Evolutionary conservation across 1,284 basidiomycete species (phyloP).

Genomic region (Filobasidium uniguttulatum): DNA sequence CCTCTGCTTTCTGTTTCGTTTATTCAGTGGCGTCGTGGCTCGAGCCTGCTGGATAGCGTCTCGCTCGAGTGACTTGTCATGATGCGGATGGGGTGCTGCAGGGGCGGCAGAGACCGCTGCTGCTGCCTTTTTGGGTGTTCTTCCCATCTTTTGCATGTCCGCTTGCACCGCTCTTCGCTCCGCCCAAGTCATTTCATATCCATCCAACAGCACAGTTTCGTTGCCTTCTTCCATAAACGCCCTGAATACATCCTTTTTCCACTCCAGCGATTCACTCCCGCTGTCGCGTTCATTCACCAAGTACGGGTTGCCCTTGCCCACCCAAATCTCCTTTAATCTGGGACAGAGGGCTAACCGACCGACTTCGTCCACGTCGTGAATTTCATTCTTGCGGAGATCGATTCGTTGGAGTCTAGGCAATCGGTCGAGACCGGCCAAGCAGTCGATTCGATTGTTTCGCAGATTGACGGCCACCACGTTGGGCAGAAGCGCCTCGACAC

Average conservation of each 20-base stretch:
- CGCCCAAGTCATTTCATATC: constrained; percentile 55
- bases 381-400: constrained; percentile 67
- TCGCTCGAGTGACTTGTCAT: not conserved
- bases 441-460: constrained; percentile 74
- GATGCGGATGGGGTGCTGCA: not conserved
- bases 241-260: constrained; percentile 63
- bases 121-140: not conserved
- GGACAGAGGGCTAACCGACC: constrained; percentile 69
- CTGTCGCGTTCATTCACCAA: constrained; percentile 43
- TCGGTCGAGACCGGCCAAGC: constrained; percentile 82
- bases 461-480: constrained; percentile 64
- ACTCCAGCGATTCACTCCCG: too few species aligned
- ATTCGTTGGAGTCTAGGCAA: constrained; percentile 66
- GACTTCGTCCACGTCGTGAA: constrained; percentile 74
- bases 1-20: constrained; percentile 17
- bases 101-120: not conserved
- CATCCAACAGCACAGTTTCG: constrained; percentile 53
- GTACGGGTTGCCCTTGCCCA: constrained; percentile 62
- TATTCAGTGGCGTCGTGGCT: constrained; percentile 4
- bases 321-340: constrained; percentile 58
- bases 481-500: constrained; percentile 69
- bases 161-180: constrained; percentile 45
- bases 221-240: constrained; percentile 70
- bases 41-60: not conserved
- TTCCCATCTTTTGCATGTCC: constrained; percentile 8